Conservation (phyloP, 2,329 filamentous ascomycete genomes). For the Neonectria sp. region DNA sequence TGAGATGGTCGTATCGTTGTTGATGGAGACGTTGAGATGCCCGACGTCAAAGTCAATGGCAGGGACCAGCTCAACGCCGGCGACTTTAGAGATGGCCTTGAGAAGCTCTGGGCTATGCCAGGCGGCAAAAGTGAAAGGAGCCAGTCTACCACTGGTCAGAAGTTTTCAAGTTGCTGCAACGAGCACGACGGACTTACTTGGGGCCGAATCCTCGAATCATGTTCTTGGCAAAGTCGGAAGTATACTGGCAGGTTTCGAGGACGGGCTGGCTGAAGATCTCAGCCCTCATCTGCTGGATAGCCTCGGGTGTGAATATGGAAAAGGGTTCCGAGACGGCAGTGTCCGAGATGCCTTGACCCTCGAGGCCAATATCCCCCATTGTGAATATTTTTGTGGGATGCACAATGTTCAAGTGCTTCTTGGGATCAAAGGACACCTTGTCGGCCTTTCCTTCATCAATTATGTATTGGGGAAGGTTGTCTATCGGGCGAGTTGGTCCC, state of each 20-base stretch:
- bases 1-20: slow-evolving; percentile 57
- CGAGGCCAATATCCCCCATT: slow-evolving; percentile 74
- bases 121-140: slow-evolving; percentile 74
- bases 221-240: slow-evolving; percentile 61
- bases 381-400: slow-evolving; percentile 66
- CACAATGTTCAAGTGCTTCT: slow-evolving; percentile 68
- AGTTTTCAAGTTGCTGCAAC: accelerated
- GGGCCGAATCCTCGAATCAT: slow-evolving; percentile 65
- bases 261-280: slow-evolving; percentile 73
- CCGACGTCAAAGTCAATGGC: slow-evolving; percentile 69
- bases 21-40: slow-evolving; percentile 68
- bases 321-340: slow-evolving; percentile 77
- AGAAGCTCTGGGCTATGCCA: slow-evolving; percentile 62
- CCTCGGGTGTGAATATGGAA: slow-evolving; percentile 72
- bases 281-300: slow-evolving; percentile 72
- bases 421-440: slow-evolving; percentile 62
- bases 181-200: slow-evolving; percentile 59
- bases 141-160: slow-evolving; percentile 53
- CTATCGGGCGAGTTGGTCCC: neutral
- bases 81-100: slow-evolving; percentile 64
- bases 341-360: slow-evolving; percentile 71
- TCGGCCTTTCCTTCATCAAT: neutral
- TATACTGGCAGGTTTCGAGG: slow-evolving; percentile 69
- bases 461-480: neutral
- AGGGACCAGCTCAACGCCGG: slow-evolving; percentile 68